Evolutionary conservation across 179 eudicot genomes (phyloP).

Genomic region (Vitellaria paradoxa): DNA sequence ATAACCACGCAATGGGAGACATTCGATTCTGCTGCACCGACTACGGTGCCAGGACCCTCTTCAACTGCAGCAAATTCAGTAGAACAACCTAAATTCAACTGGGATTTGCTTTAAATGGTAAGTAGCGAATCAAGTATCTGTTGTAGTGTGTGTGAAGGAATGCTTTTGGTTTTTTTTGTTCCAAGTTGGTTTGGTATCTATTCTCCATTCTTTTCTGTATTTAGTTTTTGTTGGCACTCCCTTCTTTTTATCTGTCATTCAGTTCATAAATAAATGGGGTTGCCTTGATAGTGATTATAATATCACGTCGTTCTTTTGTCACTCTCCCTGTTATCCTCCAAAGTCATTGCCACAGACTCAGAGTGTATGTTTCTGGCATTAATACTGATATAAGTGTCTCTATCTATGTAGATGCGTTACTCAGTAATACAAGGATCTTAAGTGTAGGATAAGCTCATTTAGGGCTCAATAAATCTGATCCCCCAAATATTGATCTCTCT

Average conservation of each 20-base stretch:
- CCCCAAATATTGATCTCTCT: background rate
- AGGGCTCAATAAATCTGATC: background rate
- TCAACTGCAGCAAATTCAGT: slow-evolving; percentile 24
- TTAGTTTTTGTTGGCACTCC: slow-evolving; percentile 42
- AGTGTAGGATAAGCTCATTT: slow-evolving; percentile 3
- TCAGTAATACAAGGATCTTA: slow-evolving; percentile 7
- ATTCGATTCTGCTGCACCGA: slow-evolving; percentile 42
- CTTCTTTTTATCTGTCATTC: slow-evolving; percentile 23
- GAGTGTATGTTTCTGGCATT: slow-evolving; percentile 21
- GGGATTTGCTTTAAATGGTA: slow-evolving; percentile 58
- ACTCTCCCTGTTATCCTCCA: background rate
- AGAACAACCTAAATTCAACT: slow-evolving; percentile 45
- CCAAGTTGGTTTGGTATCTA: slow-evolving; percentile 43
- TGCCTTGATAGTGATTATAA: slow-evolving; percentile 6
- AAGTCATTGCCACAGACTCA: slow-evolving; percentile 9
- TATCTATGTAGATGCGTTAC: slow-evolving; percentile 10
- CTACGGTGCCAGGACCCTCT: slow-evolving; percentile 22
- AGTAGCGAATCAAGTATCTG: slow-evolving; percentile 14
- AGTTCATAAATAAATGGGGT: slow-evolving; percentile 31
- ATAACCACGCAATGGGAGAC: slow-evolving; percentile 88
- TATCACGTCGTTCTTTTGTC: slow-evolving; percentile 13
- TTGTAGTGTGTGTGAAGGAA: slow-evolving; percentile 46
- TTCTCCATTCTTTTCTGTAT: slow-evolving; percentile 74
- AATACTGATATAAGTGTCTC: background rate
- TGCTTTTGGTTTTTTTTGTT: slow-evolving; percentile 27